Percentiles rank a stretch among this genome's conserved stretches.
Conservation (phyloP, 495 filamentous ascomycete genomes). For the Hypoxylon lienhwacheense region DNA sequence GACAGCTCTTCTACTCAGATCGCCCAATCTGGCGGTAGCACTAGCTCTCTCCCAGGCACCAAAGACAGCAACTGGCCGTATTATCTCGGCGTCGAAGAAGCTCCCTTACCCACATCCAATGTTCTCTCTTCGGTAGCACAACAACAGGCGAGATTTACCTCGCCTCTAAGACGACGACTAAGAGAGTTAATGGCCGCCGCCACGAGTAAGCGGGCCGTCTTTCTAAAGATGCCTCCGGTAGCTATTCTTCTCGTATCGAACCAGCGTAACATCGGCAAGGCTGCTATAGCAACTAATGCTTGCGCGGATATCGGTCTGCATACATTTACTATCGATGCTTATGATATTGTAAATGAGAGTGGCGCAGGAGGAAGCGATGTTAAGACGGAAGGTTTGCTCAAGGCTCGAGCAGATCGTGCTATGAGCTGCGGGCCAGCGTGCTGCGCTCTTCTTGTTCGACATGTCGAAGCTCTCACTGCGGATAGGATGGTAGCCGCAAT, state of each 20-base stretch:
- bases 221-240: conserved; percentile 82
- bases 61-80: conserved; percentile 79
- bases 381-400: conserved; percentile 87
- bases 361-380: conserved; percentile 84
- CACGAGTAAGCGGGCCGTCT: conserved; percentile 82
- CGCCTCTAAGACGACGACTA: conserved; percentile 71
- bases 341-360: conserved; percentile 89
- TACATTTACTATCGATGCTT: conserved; percentile 84
- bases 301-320: conserved; percentile 89
- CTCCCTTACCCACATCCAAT: conserved; percentile 45
- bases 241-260: conserved; percentile 86
- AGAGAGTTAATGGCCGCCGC: conserved; percentile 86
- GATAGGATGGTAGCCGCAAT: conserved; percentile 84
- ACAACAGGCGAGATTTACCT: conserved; percentile 51
- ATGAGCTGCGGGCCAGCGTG: conserved; percentile 81
- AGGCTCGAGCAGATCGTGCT: conserved; percentile 83
- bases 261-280: conserved; percentile 90
- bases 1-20: conserved; percentile 83
- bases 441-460: conserved; percentile 80
- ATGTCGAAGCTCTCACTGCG: conserved; percentile 87
- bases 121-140: conserved; percentile 41
- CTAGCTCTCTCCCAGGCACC: conserved; percentile 72
- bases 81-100: conserved; percentile 73
- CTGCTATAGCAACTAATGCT: conserved; percentile 70
- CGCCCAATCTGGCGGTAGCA: conserved; percentile 81